Conservation (phyloP, 2,329 filamentous ascomycete species). For the Herpomyces periplanetae region DNA sequence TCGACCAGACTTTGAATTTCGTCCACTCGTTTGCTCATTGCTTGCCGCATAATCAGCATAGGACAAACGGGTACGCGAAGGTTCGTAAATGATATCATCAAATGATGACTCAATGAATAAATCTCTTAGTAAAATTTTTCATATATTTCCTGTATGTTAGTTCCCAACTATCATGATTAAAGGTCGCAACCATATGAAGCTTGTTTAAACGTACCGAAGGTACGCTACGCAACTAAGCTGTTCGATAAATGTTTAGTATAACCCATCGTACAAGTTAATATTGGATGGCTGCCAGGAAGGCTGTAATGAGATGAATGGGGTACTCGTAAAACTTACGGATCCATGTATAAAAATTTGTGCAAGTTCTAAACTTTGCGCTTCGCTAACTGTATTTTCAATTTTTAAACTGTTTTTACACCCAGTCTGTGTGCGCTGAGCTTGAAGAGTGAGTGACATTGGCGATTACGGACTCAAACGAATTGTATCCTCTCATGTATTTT, state of each 20-base stretch:
- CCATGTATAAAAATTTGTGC: constrained; percentile 12
- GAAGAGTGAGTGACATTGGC: too few species aligned
- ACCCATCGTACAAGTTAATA: too few species aligned
- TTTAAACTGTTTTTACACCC: too few species aligned
- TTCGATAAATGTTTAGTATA: too few species aligned
- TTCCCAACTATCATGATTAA: too few species aligned
- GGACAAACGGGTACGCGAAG: constrained; percentile 4
- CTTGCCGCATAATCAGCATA: constrained; percentile 6
- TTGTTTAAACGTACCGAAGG: constrained; percentile 4
- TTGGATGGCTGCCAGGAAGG: too few species aligned
- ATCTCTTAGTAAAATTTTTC: constrained; percentile 3
- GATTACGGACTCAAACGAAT: too few species aligned
- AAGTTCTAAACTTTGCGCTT: constrained; percentile 11
- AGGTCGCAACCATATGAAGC: too few species aligned
- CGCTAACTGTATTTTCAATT: too few species aligned
- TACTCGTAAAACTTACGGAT: constrained; percentile 7
- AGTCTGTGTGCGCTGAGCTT: too few species aligned
- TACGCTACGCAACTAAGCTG: constrained; percentile 7
- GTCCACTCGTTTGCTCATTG: constrained; percentile 4
- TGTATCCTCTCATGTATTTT: too few species aligned
- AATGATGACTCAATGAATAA: constrained; percentile 7
- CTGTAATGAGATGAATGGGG: neutral
- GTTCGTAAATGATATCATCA: constrained; percentile 5
- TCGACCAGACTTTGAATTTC: constrained; percentile 6
- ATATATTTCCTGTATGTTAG: too few species aligned